Evolutionary conservation across 768 basidiomycete genomes (phyloP), one percentile per base, ranked within the genome.

Genomic region (Tubosaeta sp.): DNA sequence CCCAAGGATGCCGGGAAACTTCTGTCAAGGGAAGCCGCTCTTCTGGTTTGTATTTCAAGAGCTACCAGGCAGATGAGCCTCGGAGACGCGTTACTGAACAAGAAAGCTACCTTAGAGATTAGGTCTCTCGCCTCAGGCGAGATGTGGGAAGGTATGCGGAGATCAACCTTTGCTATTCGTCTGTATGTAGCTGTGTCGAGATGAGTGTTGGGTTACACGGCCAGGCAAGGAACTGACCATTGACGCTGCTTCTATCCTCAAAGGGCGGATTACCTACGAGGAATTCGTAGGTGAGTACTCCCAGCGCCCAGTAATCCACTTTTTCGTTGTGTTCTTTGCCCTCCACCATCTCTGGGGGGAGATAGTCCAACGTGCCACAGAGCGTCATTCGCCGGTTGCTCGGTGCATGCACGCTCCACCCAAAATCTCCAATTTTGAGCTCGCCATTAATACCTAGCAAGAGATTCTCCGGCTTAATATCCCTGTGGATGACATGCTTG

Each of bases 341-440:
- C 60, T 96, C 93, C 13, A 99, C 90, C 96, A 98, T 99, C 76
- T 98, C 95, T 12, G 96, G 95, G 0, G 96, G 94, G 11, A 99
- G 78, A 66, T 98, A 98, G 67, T 98, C 96, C 40, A 97, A 72
- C 1, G 95, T 98, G 12, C 95, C 95, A 60, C 95, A 98, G 11
- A 98, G 77, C 1, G 96, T 97, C 71, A 79, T 87, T 39, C 95
- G 73, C 40, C 94, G 74, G 64, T 93, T 90, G 1, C 90, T 83
- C 0, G 95, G 95, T 0, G 94, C 95, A 67, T 98, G 95, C 8
- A 96, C 93, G 61, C 87, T 92, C 95, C 96, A 99, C 10, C 96
- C 96, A 69, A 98, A 98, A 69, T 98, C 95, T 3, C 86, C 96
- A 54, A 99, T 95, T 77, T 99, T 98, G 60, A 99, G 75, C 66